These are phyloP conservation scores for Discostella stelligera DNA, from an alignment of 352 stramenopile species.

Conservation along the genomic window DNA sequence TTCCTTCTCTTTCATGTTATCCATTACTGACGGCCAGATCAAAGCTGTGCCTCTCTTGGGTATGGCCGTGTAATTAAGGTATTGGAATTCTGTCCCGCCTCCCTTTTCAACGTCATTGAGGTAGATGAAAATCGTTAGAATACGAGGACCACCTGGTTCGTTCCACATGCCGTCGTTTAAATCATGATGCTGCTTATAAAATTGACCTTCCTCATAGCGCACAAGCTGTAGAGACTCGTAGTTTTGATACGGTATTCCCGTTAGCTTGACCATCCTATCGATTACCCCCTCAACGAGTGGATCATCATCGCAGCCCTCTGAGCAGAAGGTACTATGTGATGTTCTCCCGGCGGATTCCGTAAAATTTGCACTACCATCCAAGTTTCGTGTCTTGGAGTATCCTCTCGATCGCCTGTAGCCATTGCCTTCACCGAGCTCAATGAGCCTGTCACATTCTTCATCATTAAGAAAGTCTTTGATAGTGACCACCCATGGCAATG, in stretches of 20 bases:
- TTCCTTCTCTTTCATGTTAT: conserved; percentile 40
- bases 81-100: conserved; percentile 62
- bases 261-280: conserved; percentile 58
- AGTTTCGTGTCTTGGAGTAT: conserved; percentile 35
- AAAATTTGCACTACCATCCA: conserved; percentile 58
- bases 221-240: conserved; percentile 80
- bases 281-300: conserved; percentile 49
- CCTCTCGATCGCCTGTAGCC: conserved; percentile 59
- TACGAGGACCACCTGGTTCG: conserved; percentile 41
- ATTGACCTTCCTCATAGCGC: conserved; percentile 59
- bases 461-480: conserved; percentile 77
- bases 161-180: not conserved
- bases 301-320: conserved; percentile 57
- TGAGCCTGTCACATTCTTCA: conserved; percentile 65
- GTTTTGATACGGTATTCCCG: conserved; percentile 66
- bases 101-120: conserved; percentile 72
- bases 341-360: conserved; percentile 57
- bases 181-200: conserved; percentile 68
- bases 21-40: conserved; percentile 67
- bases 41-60: conserved; percentile 66
- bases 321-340: conserved; percentile 50
- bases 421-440: conserved; percentile 41
- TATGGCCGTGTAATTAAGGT: conserved; percentile 24
- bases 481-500: conserved; percentile 65
- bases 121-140: conserved; percentile 81